phyloP scores from a whole-genome alignment of 352 stramenopile species.

The Phytophthora crassamura region DNA sequence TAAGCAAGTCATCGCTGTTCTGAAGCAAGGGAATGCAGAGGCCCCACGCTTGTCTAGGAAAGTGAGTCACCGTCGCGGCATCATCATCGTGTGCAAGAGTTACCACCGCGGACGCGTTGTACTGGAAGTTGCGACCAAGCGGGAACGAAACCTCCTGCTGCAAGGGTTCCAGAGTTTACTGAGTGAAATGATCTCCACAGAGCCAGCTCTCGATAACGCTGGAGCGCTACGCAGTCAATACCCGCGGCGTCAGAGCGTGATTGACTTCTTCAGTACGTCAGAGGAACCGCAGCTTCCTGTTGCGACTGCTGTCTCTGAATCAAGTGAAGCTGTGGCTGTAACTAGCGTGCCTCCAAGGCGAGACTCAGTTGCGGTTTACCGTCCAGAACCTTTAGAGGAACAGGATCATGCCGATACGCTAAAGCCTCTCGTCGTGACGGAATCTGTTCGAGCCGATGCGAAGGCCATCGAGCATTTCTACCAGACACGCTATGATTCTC shows the following conservation, averaged over 20 bases:
- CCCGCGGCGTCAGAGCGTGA: conserved; percentile 51
- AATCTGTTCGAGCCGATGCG: conserved; percentile 21
- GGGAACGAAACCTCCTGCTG: conserved; percentile 64
- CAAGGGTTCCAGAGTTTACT: conserved; percentile 63
- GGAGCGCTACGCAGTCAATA: conserved; percentile 57
- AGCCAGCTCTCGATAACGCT: conserved; percentile 48
- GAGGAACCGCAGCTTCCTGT: conserved; percentile 15
- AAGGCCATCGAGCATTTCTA: conserved; percentile 61
- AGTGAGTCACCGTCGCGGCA: conserved; percentile 63
- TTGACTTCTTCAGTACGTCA: conserved; percentile 56
- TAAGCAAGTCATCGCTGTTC: conserved; percentile 58
- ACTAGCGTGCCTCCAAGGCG: conserved; percentile 8
- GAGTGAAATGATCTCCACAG: conserved; percentile 51
- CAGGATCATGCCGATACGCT: conserved; percentile 2
- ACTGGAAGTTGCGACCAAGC: conserved; percentile 65
- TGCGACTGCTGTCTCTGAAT: not conserved
- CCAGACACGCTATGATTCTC: conserved; percentile 60
- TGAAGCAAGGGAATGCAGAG: conserved; percentile 58
- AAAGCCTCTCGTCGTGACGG: not conserved
- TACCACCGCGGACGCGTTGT: conserved; percentile 69
- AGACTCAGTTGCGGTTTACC: conserved; percentile 9
- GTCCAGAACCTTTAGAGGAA: conserved; percentile 4
- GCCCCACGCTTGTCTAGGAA: conserved; percentile 62
- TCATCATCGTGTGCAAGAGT: conserved; percentile 75
- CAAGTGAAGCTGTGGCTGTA: not conserved